Evolutionary conservation across 176 grass and related monocot genomes (phyloP).

Genomic region (Zea luxurians): DNA sequence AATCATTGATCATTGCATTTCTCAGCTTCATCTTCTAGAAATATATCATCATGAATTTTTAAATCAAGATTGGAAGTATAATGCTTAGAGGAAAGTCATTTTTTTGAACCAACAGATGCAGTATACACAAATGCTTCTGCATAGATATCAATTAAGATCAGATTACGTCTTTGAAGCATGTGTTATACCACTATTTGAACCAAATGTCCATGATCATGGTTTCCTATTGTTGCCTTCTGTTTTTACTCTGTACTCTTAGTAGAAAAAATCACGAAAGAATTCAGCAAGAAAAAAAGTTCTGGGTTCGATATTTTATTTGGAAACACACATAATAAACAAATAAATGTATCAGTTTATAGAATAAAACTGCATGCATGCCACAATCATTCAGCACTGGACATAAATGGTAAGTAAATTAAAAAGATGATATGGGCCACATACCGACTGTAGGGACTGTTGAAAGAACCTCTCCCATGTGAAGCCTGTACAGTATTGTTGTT

Average conservation of each 20-base stretch:
- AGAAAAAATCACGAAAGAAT: background rate
- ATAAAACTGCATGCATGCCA: background rate
- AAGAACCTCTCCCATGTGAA: conserved; percentile 91
- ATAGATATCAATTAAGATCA: conserved; percentile 2
- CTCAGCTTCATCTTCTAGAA: background rate
- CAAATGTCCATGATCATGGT: background rate
- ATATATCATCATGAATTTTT: background rate
- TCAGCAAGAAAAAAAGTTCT: background rate
- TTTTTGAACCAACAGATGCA: background rate
- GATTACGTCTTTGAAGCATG: background rate
- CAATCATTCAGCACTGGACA: background rate
- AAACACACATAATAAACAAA: background rate
- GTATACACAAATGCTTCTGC: background rate
- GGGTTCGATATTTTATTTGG: background rate
- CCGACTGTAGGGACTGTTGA: conserved; percentile 90
- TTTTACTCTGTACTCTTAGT: background rate
- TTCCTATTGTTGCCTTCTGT: background rate
- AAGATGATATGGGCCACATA: conserved; percentile 33
- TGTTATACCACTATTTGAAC: background rate
- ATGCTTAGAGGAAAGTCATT: background rate
- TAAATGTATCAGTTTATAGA: background rate
- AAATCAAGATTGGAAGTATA: background rate
- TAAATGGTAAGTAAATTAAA: background rate
- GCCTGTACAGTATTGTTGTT: conserved; percentile 82
- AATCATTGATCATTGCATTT: background rate